Evolutionary conservation across 208 protist species (phyloP), one percentile per base, ranked within the genome.

Genomic region (Angomonas ambiguus): DNA sequence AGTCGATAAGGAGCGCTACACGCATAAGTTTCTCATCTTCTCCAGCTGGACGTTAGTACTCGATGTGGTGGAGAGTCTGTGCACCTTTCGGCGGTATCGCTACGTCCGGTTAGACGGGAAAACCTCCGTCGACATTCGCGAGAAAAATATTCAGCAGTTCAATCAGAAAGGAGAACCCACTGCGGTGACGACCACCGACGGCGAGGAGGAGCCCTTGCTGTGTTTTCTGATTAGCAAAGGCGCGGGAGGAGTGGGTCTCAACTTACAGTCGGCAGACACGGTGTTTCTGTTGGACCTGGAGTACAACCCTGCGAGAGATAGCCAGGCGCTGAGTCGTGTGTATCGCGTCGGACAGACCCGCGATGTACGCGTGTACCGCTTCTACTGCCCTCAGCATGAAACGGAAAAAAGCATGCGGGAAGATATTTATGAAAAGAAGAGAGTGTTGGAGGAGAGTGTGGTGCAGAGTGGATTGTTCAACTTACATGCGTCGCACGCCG

Each of bases 231-330:
- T 99, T 10, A 94, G 82, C 53, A 99, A 98, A 8, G 80, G 91
- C 5, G 97, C 97, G 5, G 98, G 97, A 35, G 98, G 97, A 31
- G 83, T 99, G 1, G 97, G 98, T 62, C 90, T 99, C 55, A 99
- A 98, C 69, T 71, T 99, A 24, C 88, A 95, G 33, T 94, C 95
- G 0, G 98, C 97, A 6, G 96, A 99, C 71, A 93, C 91, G 1
- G 97, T 99, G 8, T 96, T 99, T 57, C 56, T 99, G 20, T 98
- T 94, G 64, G 98, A 99, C 71, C 83, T 81, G 16, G 98, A 99
- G 73, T 99, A 95, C 89, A 99, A 99, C 81, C 85, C 85, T 4
- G 89, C 97, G 74, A 81, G 92, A 24, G 98, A 99, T 74, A 71
- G 94, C 24, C 98, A 99, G 77, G 97, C 97, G 0, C 79, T 97